phyloP scores from a whole-genome alignment of 179 eudicot species.

The Patellifolia procumbens region DNA sequence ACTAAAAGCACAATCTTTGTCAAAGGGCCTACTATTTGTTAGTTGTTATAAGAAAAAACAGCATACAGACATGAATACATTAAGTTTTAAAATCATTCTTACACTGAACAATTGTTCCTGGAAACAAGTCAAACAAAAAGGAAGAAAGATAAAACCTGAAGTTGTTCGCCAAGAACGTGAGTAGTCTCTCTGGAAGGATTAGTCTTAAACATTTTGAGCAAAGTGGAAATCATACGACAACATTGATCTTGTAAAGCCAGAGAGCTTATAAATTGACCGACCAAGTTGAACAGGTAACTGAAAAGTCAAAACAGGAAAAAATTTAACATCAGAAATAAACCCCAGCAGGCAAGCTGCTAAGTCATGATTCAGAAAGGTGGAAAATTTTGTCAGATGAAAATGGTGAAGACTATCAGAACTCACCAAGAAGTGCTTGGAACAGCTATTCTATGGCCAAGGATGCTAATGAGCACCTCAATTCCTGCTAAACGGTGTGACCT shows the following conservation, averaged over 20 bases:
- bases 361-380: neutral
- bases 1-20: too few species aligned
- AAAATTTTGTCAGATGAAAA: neutral
- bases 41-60: neutral
- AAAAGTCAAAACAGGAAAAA: constrained; percentile 16
- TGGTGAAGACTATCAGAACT: constrained; percentile 23
- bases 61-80: neutral
- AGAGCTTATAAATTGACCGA: constrained; percentile 64
- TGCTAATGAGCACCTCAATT: constrained; percentile 74
- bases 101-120: neutral
- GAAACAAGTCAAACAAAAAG: constrained; percentile 6
- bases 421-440: constrained; percentile 81
- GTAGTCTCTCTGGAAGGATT: constrained; percentile 58
- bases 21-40: too few species aligned
- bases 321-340: constrained; percentile 9
- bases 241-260: constrained; percentile 74
- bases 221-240: constrained; percentile 59
- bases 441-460: constrained; percentile 79
- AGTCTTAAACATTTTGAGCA: constrained; percentile 59
- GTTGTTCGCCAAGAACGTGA: constrained; percentile 79
- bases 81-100: neutral
- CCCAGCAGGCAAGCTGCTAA: neutral
- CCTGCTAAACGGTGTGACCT: constrained; percentile 79
- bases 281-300: constrained; percentile 90
- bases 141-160: constrained; percentile 58